A percentile compares a stretch with the other conserved stretches of the same genome.
Evolutionary conservation across 331 rosid genomes (phyloP).

Genomic region (Acacia concinna): DNA sequence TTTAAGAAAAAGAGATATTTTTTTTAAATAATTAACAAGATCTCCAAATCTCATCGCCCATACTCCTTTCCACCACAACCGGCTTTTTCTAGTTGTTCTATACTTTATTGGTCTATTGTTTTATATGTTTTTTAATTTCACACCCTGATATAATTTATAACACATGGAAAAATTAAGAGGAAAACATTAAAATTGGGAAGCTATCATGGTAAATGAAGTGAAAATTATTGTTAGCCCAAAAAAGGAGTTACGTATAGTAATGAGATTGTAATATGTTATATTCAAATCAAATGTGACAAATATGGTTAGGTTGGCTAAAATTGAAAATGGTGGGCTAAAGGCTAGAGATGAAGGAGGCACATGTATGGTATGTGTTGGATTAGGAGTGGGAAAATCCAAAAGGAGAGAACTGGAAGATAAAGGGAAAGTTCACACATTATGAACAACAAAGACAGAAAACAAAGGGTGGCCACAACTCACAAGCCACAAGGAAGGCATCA

Average conservation of each 20-base stretch:
- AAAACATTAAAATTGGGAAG: not conserved
- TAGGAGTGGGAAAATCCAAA: not conserved
- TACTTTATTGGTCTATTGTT: too few relatives aligned
- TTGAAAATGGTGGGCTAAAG: not conserved
- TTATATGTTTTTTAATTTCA: not conserved
- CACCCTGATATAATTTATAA: not conserved
- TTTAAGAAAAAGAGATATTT: too few relatives aligned
- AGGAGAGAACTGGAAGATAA: not conserved
- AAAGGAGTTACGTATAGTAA: not conserved
- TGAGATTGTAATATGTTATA: not conserved
- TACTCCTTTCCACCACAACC: not conserved
- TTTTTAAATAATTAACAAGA: not conserved
- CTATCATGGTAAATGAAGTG: not conserved
- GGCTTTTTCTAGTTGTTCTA: not conserved
- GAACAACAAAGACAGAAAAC: not conserved
- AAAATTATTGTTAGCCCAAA: not conserved
- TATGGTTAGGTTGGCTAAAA: not conserved
- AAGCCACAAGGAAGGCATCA: too few relatives aligned
- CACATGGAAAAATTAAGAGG: not conserved
- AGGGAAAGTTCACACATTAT: not conserved
- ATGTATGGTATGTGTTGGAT: not conserved
- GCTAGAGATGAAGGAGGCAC: too few relatives aligned
- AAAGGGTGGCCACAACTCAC: not conserved
- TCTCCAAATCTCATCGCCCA: not conserved
- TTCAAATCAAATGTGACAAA: not conserved